Percentiles rank a stretch among this genome's conserved stretches.
Conservation (phyloP, 495 filamentous ascomycete genomes). For the Halenospora varia region DNA sequence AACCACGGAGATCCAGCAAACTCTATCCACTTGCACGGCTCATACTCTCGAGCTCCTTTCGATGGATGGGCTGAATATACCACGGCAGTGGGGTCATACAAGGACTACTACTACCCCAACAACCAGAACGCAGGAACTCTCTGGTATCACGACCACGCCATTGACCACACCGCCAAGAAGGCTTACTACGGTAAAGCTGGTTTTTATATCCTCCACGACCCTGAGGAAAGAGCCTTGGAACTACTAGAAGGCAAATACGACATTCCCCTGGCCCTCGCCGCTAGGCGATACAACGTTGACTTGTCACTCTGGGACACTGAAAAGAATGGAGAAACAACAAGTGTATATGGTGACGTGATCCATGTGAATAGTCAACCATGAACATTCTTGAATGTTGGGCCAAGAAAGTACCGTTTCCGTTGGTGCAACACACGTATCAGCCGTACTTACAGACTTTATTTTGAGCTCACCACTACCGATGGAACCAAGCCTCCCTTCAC, state of each 20-base stretch:
- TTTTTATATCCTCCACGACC: slow-evolving; percentile 29
- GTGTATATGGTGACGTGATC: slow-evolving; percentile 53
- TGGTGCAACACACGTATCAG: slow-evolving; percentile 45
- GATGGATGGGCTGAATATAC: slow-evolving; percentile 57
- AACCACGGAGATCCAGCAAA: slow-evolving; percentile 41
- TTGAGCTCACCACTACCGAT: slow-evolving; percentile 38
- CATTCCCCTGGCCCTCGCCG: slow-evolving; percentile 45
- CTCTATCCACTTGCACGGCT: slow-evolving; percentile 52
- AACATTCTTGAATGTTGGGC: slow-evolving; percentile 51
- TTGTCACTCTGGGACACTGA: slow-evolving; percentile 36
- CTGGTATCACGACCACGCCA: slow-evolving; percentile 59
- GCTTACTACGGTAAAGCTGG: slow-evolving; percentile 53
- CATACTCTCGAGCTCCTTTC: slow-evolving; percentile 38
- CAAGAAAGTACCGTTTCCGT: slow-evolving; percentile 53
- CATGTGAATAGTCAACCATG: slow-evolving; percentile 56
- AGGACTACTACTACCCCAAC: slow-evolving; percentile 61
- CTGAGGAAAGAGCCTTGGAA: slow-evolving; percentile 24
- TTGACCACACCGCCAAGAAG: slow-evolving; percentile 43
- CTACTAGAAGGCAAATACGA: slow-evolving; percentile 47
- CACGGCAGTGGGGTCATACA: slow-evolving; percentile 44
- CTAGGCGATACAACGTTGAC: slow-evolving; percentile 46
- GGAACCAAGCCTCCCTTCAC: slow-evolving; percentile 35
- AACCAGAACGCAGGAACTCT: slow-evolving; percentile 40
- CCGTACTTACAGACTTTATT: slow-evolving; percentile 46
- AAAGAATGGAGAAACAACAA: no score